phyloP scores from a whole-genome alignment of 805 yeast genomes.

The Kodamaea hsintzibuensis region DNA sequence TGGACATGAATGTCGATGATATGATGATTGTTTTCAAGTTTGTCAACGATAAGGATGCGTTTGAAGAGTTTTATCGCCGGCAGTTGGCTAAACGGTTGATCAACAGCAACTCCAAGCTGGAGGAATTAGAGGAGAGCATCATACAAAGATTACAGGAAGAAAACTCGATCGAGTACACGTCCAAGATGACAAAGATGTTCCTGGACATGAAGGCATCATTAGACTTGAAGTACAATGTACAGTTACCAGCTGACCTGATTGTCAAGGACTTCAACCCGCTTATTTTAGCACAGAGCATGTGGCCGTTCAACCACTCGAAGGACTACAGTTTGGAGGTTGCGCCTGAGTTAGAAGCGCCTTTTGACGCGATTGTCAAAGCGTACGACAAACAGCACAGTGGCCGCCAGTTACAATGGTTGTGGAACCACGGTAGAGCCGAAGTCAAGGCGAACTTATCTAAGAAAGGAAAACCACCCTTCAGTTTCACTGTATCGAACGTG shows the following conservation, averaged over 20 bases:
- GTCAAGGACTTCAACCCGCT: constrained; percentile 66
- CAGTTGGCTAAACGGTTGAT: constrained; percentile 86
- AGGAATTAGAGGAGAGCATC: constrained; percentile 79
- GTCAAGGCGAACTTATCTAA: constrained; percentile 81
- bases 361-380: constrained; percentile 64
- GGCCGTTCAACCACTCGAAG: constrained; percentile 65
- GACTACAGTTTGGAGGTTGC: constrained; percentile 60
- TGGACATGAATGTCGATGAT: constrained; percentile 78
- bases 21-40: constrained; percentile 85
- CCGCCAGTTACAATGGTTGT: constrained; percentile 89
- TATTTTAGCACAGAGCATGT: constrained; percentile 83
- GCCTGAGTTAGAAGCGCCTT: constrained; percentile 58
- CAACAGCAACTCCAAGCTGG: constrained; percentile 80
- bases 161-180: constrained; percentile 89
- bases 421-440: constrained; percentile 94
- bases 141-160: constrained; percentile 85
- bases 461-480: constrained; percentile 78
- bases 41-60: constrained; percentile 91
- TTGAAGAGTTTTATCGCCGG: constrained; percentile 90
- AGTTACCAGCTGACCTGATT: constrained; percentile 29
- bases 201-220: constrained; percentile 86
- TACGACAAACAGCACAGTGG: constrained; percentile 81
- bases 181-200: constrained; percentile 93
- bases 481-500: constrained; percentile 76
- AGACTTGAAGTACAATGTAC: constrained; percentile 65